Base-by-base conservation (phyloP, 805 yeast genomes). In the Candida sithepensis region DNA sequence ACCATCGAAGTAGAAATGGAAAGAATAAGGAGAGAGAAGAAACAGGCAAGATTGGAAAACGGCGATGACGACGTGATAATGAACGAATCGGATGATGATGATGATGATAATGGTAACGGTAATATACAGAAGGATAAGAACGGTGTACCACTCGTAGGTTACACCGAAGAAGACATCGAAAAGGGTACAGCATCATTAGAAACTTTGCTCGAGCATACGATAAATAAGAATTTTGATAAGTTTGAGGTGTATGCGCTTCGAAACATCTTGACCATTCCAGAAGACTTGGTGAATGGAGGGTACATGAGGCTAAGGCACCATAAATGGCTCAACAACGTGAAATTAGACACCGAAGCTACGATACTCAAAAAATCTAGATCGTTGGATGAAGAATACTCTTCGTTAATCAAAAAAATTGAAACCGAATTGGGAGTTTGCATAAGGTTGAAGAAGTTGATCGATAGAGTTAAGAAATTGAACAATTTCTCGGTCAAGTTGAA, bases 121-220 rank as follows among this genome's bases (percentile, higher is more conserved):
- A n/a, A n/a, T n/a, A n/a, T n/a, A 10, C 28, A 44, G 2, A 41
- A 42, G 23, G 41, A 23, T n/a, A 18, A 18, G 16, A 47, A 40
- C 14, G 38, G 38, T 12, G 46, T 34, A 23, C 2, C 39, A 20
- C 20, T 32, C 18, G 43, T 45, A 36, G 33, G 49, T 39, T 57
- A 53, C 46, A 50, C 59, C 1, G 52, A 55, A 7, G 55, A 61
- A 26, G 95, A 86, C 51, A 81, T 89, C 2, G 79, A 78, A 51
- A 58, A 77, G n/a, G 96, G 97, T 0, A 82, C 92, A 0, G 94
- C 89, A 0, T 81, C 84, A 59, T 67, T 90, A 38, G 96, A 90
- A 57, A 80, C 90, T 0, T 64, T 87, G 21, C 59, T 91, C 46
- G 96, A 87, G 59, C 77, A 80, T 50, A 75, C 83, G 0, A 85